A percentile compares a stretch with the other conserved stretches of the same genome.
Conservation (phyloP, 2,329 filamentous ascomycete species). For the Teratosphaeria gauchensis region DNA sequence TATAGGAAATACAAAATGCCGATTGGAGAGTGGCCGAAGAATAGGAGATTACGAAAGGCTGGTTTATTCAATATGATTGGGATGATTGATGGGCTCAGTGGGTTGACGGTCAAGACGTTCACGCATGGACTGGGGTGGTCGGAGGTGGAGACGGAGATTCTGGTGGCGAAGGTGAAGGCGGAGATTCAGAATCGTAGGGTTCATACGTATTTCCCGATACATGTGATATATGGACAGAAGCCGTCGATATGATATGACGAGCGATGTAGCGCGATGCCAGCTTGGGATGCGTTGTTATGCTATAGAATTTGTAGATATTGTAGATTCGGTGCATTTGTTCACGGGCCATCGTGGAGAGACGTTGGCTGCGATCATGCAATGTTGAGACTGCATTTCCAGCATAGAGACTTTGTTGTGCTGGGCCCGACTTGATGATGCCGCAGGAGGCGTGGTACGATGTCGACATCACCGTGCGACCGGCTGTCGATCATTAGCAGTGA, state of each 20-base stretch:
- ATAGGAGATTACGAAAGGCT: conserved; percentile 15
- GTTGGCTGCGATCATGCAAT: too few relatives aligned
- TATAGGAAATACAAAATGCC: conserved; percentile 21
- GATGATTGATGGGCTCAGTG: conserved; percentile 17
- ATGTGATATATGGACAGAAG: conserved; percentile 20
- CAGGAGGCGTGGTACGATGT: background rate
- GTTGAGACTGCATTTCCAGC: too few relatives aligned
- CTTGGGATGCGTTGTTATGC: background rate
- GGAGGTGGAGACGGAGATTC: conserved; percentile 19
- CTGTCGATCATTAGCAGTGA: background rate
- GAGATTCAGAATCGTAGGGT: conserved; percentile 17
- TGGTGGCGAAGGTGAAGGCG: conserved; percentile 17
- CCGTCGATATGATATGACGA: background rate
- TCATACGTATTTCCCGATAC: conserved; percentile 21
- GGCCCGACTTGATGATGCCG: background rate
- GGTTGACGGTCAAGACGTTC: conserved; percentile 18
- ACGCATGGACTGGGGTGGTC: conserved; percentile 20
- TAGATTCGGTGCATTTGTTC: background rate
- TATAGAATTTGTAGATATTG: background rate
- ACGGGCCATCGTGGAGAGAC: too few relatives aligned
- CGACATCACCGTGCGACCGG: too few relatives aligned
- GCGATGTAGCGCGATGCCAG: background rate
- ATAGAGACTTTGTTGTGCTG: background rate
- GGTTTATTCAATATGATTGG: conserved; percentile 18
- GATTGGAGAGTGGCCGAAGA: conserved; percentile 20